phyloP scores from a whole-genome alignment of 140 eudicot genomes.

The Erigeron philadelphicus region DNA sequence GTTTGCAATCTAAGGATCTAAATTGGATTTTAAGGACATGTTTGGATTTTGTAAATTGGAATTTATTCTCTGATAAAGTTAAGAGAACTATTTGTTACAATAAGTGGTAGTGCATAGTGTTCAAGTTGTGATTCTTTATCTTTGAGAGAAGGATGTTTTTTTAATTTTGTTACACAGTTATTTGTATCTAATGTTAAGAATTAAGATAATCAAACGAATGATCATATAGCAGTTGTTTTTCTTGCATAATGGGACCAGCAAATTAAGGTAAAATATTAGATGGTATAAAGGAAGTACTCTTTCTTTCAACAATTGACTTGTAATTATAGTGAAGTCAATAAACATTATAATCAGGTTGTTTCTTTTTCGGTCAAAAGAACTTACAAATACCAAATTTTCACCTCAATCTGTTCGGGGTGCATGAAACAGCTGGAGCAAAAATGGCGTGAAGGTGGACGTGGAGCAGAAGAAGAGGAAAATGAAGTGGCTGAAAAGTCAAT shows the following conservation, averaged over 20 bases:
- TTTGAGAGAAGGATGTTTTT: too few relatives aligned
- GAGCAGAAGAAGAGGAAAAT: constrained; percentile 52
- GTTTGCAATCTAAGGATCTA: not conserved
- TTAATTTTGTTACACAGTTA: too few relatives aligned
- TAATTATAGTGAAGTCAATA: not conserved
- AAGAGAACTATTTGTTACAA: too few relatives aligned
- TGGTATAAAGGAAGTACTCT: not conserved
- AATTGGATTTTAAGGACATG: not conserved
- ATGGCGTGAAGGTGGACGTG: constrained; percentile 60
- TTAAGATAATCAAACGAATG: too few relatives aligned
- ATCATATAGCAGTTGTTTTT: not conserved
- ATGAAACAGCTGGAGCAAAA: constrained; percentile 59
- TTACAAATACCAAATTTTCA: not conserved
- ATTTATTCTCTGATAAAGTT: not conserved
- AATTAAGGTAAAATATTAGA: not conserved
- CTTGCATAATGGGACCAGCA: not conserved
- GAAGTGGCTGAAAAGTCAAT: constrained; percentile 48
- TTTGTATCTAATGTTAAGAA: too few relatives aligned
- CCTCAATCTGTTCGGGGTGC: not conserved
- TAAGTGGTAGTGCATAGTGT: too few relatives aligned
- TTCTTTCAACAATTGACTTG: not conserved
- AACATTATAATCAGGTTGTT: not conserved
- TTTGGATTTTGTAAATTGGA: not conserved
- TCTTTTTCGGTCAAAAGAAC: not conserved
- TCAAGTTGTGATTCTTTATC: too few relatives aligned